These are phyloP conservation scores for Neocucurbitaria cava DNA, from an alignment of 2,329 filamentous ascomycete genomes.

Conservation along the genomic window DNA sequence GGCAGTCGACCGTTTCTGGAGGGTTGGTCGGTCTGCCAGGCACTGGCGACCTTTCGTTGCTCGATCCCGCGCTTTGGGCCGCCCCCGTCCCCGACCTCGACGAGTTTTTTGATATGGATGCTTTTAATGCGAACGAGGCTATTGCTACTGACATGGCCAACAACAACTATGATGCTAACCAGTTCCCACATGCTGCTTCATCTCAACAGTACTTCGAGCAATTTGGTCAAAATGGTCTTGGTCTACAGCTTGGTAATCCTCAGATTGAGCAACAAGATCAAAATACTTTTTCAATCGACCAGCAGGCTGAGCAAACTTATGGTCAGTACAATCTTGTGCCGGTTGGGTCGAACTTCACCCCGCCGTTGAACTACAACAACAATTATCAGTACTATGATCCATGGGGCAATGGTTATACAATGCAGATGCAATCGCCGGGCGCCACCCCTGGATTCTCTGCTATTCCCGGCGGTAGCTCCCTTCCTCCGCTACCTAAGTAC, in stretches of 20 bases:
- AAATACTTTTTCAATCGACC: neutral
- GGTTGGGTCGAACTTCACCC: neutral
- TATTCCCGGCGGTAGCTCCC: constrained; percentile 5
- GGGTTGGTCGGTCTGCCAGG: constrained; percentile 11
- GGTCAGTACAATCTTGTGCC: neutral
- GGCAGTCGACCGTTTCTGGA: constrained; percentile 2
- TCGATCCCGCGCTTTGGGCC: too few relatives aligned
- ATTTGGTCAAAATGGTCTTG: neutral
- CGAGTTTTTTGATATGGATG: neutral
- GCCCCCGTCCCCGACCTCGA: too few relatives aligned
- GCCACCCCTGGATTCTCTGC: constrained; percentile 12
- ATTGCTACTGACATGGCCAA: neutral
- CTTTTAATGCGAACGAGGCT: neutral
- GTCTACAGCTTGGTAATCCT: neutral
- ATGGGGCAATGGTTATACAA: neutral
- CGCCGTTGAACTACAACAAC: neutral
- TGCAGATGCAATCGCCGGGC: neutral
- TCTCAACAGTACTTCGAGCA: neutral
- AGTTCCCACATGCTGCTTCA: neutral
- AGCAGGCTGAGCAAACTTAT: neutral
- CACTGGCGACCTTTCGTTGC: constrained; percentile 4
- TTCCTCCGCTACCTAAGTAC: constrained; percentile 1
- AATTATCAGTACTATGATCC: neutral
- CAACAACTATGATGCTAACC: neutral
- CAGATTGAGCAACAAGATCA: neutral